Evolutionary conservation across 2,329 filamentous ascomycete species (phyloP), one percentile per base, ranked within the genome.

Genomic region (Colletotrichum lupini): DNA sequence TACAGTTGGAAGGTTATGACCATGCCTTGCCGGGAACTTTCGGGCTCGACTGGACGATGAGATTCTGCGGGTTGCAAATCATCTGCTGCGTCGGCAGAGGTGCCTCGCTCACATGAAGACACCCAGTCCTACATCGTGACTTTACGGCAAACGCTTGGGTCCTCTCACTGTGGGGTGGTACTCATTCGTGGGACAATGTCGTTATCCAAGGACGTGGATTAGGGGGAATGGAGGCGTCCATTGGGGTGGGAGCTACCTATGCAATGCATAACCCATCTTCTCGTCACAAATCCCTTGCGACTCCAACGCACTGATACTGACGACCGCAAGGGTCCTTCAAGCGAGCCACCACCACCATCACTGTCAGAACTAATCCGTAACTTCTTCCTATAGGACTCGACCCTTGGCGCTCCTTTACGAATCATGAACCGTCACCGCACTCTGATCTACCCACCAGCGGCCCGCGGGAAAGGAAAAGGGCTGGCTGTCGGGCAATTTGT

Each of bases 151-250:
- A 11, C 42, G 19, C 19, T 49, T 9, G 16, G 42, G 42, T 49
- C 19, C n/a, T 22, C 7, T 22, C 19, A 22, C 42, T 8, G 16
- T 49, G 42, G 42, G 42, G 19, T 49, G 42, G 42, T 22, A 22
- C 42, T 49, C 42, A 7, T n/a, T 22, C 42, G 19, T 9, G 16
- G 42, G 42, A 49, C 42, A 22, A 49, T 9, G 42, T 22, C 42
- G 19, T 49, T 49, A 46, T 32, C 64, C 64, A 19, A 49, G 55
- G n/a, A 53, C 64, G 26, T 57, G 46, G 35, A 61, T 55, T 49
- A 55, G 30, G 46, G 46, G 46, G 55, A 37, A 37, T 19, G 46
- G 46, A 52, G 22, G 4, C 30, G 5, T 28, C n/a, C 9, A 11
- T n/a, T 14, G 19, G 62, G 42, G 19, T 9, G 24, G 62, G 42